phyloP scores from a whole-genome alignment of 495 filamentous ascomycete genomes.

The Aspergillus nanangensis region DNA sequence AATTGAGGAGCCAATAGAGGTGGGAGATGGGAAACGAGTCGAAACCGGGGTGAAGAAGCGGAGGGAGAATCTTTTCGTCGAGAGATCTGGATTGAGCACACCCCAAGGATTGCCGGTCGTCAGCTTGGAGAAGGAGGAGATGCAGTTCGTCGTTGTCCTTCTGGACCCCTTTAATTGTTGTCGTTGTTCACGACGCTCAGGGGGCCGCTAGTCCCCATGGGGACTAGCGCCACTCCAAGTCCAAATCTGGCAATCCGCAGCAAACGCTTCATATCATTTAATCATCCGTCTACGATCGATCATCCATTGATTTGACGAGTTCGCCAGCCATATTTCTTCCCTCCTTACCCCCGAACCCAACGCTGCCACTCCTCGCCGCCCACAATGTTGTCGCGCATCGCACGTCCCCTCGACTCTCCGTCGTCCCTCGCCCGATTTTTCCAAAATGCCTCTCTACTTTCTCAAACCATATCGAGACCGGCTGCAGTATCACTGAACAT shows the following conservation, averaged over 20 bases:
- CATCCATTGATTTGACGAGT: too few species aligned
- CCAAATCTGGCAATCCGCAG: slow-evolving; percentile 18
- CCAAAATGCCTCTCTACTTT: slow-evolving; percentile 15
- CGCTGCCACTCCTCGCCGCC: not conserved
- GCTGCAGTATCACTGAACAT: slow-evolving; percentile 37
- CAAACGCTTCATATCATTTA: slow-evolving; percentile 17
- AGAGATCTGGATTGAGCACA: slow-evolving; percentile 1
- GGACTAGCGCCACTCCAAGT: slow-evolving; percentile 30
- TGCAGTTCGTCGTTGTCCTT: slow-evolving; percentile 3
- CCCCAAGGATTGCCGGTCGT: slow-evolving; percentile 2
- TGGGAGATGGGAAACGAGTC: slow-evolving; percentile 3
- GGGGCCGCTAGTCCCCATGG: slow-evolving; percentile 29
- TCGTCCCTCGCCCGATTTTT: slow-evolving; percentile 11
- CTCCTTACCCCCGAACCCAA: slow-evolving; percentile 6
- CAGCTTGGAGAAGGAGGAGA: slow-evolving; percentile 15
- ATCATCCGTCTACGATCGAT: slow-evolving; percentile 20
- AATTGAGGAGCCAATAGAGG: not conserved
- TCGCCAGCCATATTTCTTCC: too few species aligned
- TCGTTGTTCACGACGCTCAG: slow-evolving; percentile 43
- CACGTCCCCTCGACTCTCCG: slow-evolving; percentile 10
- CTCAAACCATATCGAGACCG: slow-evolving; percentile 14
- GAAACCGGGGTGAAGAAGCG: not conserved
- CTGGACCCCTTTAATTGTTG: slow-evolving; percentile 39
- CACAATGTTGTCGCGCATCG: slow-evolving; percentile 6
- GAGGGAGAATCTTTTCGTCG: not conserved